Conservation (phyloP, 2,329 filamentous ascomycete species). For the Colletotrichum tropicale region DNA sequence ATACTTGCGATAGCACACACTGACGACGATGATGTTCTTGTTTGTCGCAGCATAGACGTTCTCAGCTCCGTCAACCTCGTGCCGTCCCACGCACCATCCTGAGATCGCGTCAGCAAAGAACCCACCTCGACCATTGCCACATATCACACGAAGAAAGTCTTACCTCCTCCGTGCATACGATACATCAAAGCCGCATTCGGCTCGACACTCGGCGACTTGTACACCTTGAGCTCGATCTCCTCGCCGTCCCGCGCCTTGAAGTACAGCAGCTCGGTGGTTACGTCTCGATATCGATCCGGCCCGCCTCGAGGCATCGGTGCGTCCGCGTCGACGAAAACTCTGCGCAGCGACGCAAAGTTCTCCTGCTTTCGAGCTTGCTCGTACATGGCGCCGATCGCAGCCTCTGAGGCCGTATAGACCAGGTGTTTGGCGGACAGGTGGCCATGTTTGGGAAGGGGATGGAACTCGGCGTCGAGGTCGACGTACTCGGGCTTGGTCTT, state of each 20-base stretch:
- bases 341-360: constrained; percentile 24
- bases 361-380: constrained; percentile 26
- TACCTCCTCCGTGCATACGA: constrained; percentile 41
- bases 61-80: constrained; percentile 38
- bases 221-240: constrained; percentile 38
- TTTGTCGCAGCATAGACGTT: constrained; percentile 33
- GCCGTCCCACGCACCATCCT: constrained; percentile 33
- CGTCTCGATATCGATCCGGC: constrained; percentile 35
- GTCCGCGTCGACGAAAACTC: constrained; percentile 29
- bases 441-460: constrained; percentile 37
- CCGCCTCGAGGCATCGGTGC: constrained; percentile 28
- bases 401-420: not conserved
- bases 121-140: too few species aligned
- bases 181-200: constrained; percentile 29
- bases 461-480: constrained; percentile 30
- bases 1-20: constrained; percentile 40
- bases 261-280: constrained; percentile 30
- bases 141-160: too few species aligned
- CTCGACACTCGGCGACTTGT: constrained; percentile 29
- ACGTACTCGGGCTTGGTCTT: constrained; percentile 29
- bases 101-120: not conserved
- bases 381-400: constrained; percentile 33
- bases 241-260: constrained; percentile 37
- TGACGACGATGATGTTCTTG: constrained; percentile 38
- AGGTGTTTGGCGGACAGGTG: constrained; percentile 28